Evolutionary conservation across 306 rosid genomes (phyloP), one percentile per base, ranked within the genome.

Genomic region (Begonia loranthoides): DNA sequence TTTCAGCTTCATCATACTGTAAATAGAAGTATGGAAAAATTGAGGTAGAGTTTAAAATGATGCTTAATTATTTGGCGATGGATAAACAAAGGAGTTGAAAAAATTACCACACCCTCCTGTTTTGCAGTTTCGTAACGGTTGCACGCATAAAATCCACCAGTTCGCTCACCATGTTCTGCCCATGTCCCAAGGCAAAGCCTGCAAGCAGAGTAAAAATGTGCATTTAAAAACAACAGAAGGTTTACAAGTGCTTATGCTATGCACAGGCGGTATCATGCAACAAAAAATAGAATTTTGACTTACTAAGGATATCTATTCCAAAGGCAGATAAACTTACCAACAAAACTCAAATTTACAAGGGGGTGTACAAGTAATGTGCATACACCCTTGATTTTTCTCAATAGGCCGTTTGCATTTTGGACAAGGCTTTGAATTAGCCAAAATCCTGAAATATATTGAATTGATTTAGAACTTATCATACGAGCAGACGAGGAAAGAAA

Each of bases 81-180:
- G n/a, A n/a, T n/a, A n/a, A n/a, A n/a, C n/a, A n/a, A n/a, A n/a
- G n/a, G n/a, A n/a, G 13, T 45, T 45, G 46, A 58, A 52, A 41
- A 15, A 46, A 13, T 41, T 72, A 73, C 79, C 73, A 78, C 96
- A 69, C 96, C 94, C 63, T 87, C 96, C 70, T 87, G 96, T 66
- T 78, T 87, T 45, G 94, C 96, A 57, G 80, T 73, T 64, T 87
- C 96, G 55, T 87, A 87, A 49, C 96, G 90, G 64, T 87, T 87
- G 75, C 96, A 87, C 49, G 96, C 96, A 83, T 87, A 87, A 70
- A 87, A 87, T 4, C 96, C 96, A 54, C 94, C 96, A 1, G 94
- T 83, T 68, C 87, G 78, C 71, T 87, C 96, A 67, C 96, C 94
- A 74, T 87, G 96, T 45, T 87, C 96, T 8, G 84, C 67, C 96